phyloP scores from a whole-genome alignment of 352 stramenopile species.

The Pythium sp. region DNA sequence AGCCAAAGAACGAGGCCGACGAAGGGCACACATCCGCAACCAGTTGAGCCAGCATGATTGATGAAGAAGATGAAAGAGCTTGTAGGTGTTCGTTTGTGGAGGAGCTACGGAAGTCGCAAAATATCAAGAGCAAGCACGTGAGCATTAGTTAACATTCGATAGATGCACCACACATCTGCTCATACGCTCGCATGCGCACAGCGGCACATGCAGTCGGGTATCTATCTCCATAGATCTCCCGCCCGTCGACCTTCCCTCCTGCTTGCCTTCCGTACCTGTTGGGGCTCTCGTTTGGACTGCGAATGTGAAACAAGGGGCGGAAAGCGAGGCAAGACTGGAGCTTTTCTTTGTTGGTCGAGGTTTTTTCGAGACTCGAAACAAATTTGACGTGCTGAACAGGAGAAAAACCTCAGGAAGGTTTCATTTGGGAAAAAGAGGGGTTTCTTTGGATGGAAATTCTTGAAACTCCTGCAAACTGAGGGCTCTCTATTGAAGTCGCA shows the following conservation, averaged over 20 bases:
- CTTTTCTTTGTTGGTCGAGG: slow-evolving; percentile 2
- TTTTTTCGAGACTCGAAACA: background rate
- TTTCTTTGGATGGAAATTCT: background rate
- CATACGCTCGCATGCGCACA: background rate
- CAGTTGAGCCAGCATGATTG: slow-evolving; percentile 39
- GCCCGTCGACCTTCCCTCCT: no score
- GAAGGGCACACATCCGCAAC: slow-evolving; percentile 96
- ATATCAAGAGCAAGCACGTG: background rate
- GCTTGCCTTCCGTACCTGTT: background rate
- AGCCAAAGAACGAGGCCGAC: slow-evolving; percentile 99
- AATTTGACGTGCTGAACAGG: background rate
- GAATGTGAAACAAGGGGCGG: background rate
- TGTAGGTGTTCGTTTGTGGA: background rate
- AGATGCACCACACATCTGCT: background rate
- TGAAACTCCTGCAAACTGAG: background rate
- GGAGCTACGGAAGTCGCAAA: background rate
- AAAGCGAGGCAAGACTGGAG: background rate
- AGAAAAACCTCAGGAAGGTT: background rate
- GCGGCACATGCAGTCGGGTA: background rate
- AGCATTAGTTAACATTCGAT: background rate
- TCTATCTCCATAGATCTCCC: background rate
- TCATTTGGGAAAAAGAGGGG: background rate
- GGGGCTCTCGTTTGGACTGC: background rate
- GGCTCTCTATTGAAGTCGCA: background rate
- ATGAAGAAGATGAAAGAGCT: background rate